A percentile compares a stretch with the other conserved stretches of the same genome.
Evolutionary conservation across 1,139 yeast species (phyloP).

Genomic region (Diutina neorugosa): DNA sequence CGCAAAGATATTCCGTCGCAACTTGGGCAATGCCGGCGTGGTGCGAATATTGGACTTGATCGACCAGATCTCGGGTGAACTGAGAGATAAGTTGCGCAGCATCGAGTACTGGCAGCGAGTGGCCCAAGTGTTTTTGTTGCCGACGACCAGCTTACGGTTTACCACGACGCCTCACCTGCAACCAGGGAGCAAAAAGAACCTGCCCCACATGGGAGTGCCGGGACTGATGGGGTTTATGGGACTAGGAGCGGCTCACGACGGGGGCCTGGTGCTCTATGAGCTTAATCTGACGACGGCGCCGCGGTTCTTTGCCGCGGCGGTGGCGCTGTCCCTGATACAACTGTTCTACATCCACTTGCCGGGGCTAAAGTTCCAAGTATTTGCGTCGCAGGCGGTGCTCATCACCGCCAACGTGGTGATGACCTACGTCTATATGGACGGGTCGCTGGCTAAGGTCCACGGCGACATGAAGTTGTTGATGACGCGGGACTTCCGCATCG

Average conservation of each 20-base stretch:
- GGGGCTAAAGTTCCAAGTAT: slow-evolving; percentile 52
- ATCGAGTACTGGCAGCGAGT: slow-evolving; percentile 29
- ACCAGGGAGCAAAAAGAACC: not conserved
- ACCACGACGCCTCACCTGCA: slow-evolving; percentile 11
- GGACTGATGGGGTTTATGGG: not conserved
- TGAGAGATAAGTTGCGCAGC: slow-evolving; percentile 16
- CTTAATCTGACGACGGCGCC: slow-evolving; percentile 59
- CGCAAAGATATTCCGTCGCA: slow-evolving; percentile 25
- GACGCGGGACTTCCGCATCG: slow-evolving; percentile 51
- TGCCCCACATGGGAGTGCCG: not conserved
- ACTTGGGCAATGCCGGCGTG: slow-evolving; percentile 34
- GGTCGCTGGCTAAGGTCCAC: slow-evolving; percentile 48
- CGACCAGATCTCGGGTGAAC: slow-evolving; percentile 13
- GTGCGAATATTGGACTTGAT: slow-evolving; percentile 17
- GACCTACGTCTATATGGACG: slow-evolving; percentile 51
- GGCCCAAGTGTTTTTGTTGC: slow-evolving; percentile 23
- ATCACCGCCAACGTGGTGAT: slow-evolving; percentile 46
- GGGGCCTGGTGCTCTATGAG: slow-evolving; percentile 35
- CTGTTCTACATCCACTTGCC: slow-evolving; percentile 50
- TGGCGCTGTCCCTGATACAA: slow-evolving; percentile 30
- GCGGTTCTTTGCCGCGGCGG: slow-evolving; percentile 42
- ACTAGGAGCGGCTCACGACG: not conserved
- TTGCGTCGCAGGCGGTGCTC: slow-evolving; percentile 54
- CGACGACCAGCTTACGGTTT: slow-evolving; percentile 20
- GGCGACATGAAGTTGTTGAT: slow-evolving; percentile 52